Base-by-base conservation (phyloP, 306 rosid species). In the Mimosa pudica region DNA sequence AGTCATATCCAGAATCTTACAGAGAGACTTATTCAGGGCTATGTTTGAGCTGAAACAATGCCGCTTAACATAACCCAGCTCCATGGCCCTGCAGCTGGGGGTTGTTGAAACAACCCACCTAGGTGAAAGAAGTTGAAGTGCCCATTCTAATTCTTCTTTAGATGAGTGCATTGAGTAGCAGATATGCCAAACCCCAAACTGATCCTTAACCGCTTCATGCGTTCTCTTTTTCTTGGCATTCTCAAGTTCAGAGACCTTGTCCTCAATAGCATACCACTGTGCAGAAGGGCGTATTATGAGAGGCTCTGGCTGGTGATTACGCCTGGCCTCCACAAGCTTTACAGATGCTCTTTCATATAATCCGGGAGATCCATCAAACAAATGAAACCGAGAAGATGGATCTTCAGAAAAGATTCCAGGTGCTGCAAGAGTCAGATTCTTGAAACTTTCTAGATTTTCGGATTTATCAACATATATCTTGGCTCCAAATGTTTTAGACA, bases 81-180 rank as follows among this genome's bases (percentile, higher is more conserved):
- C 95, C 90, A 86, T 81, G 70, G 93, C 94, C 84, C 92, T 84
- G 81, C 95, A 93, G 84, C 74, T 83, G 38, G 97, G 92, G 74
- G 97, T 89, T 57, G 95, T 93, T 71, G 98, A 93, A 87, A 93
- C 90, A 78, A 91, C 93, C 98, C 97, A 93, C 81, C 87, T 88
- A 67, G 98, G 97, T 61, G 88, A 79, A 71, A 93, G 92, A 89
- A 89, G 89, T 77, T 85, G 89, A 68, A 93, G 89, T 14, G 93
- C 93, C 91, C 93, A 86, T 83, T 93, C 98, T 74, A 93, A 85
- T 86, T 93, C 98, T 67, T 87, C 93, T 86, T 81, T 87, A 44
- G 94, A 91, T 12, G 97, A 91, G 90, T 93, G 97, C 83, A 89
- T 90, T 7, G 97, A 82, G 75, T 87, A 93, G 83, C 97, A 93